Evolutionary conservation across 2,329 filamentous ascomycete genomes (phyloP).

Genomic region (Colletotrichum sansevieriae): DNA sequence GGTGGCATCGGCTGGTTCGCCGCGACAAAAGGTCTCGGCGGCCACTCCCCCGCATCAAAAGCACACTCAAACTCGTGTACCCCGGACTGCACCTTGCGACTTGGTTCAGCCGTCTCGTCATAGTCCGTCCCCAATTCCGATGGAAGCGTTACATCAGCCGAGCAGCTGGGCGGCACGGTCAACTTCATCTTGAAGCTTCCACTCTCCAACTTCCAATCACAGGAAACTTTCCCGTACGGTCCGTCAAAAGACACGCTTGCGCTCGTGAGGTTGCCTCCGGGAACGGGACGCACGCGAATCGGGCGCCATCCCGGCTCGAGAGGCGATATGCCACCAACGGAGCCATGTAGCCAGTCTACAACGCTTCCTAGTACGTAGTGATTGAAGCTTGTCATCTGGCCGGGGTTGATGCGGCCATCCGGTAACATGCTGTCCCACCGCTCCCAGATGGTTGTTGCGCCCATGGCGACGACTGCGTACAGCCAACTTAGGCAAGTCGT

Average conservation of each 20-base stretch:
- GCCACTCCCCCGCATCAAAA: constrained; percentile 32
- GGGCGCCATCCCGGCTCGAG: constrained; percentile 45
- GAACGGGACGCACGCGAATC: constrained; percentile 31
- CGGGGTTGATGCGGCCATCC: constrained; percentile 53
- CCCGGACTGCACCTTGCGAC: constrained; percentile 11
- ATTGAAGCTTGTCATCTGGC: constrained; percentile 58
- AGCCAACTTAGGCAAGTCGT: constrained; percentile 53
- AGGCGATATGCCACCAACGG: constrained; percentile 44
- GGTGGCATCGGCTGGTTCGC: constrained; percentile 28
- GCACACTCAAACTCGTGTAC: constrained; percentile 32
- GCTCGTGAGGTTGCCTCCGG: constrained; percentile 35
- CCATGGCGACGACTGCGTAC: constrained; percentile 53
- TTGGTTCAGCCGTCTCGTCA: constrained; percentile 6
- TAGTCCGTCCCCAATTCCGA: constrained; percentile 21
- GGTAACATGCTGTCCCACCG: constrained; percentile 56
- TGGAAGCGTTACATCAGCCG: constrained; percentile 26
- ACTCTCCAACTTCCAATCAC: constrained; percentile 19
- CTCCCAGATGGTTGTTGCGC: constrained; percentile 58
- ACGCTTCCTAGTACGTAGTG: constrained; percentile 57
- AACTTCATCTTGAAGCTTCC: constrained; percentile 24
- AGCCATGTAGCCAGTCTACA: constrained; percentile 53
- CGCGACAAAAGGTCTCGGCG: constrained; percentile 16
- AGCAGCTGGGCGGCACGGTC: constrained; percentile 28
- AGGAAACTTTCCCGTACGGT: constrained; percentile 25
- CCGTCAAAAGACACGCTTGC: constrained; percentile 32